Evolutionary conservation across 345 rosid genomes (phyloP).

Genomic region (Linum trigynum): DNA sequence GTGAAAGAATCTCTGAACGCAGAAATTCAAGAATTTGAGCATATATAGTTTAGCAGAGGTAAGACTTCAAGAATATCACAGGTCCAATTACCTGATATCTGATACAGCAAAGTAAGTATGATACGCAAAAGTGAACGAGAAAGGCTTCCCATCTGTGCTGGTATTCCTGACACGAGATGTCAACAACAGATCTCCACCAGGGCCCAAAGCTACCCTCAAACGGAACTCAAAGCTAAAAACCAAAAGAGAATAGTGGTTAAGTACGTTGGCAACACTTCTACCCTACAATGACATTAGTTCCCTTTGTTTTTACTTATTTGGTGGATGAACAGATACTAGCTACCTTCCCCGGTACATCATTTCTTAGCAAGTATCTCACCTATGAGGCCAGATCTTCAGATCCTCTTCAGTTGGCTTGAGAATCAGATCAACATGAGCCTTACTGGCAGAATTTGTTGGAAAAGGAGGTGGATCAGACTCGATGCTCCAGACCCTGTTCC

Average conservation of each 20-base stretch:
- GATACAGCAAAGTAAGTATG: slow-evolving; percentile 90
- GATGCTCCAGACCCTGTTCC: slow-evolving; percentile 77
- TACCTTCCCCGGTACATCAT: no score
- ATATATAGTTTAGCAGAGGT: neutral
- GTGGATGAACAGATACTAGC: no score
- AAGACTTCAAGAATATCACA: neutral
- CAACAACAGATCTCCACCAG: slow-evolving; percentile 72
- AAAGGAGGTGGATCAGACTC: slow-evolving; percentile 67
- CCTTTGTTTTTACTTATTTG: no score
- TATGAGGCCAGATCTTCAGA: slow-evolving; percentile 74
- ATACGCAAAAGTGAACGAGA: slow-evolving; percentile 92
- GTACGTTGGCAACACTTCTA: neutral
- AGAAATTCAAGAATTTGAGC: no score
- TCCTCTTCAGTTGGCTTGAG: slow-evolving; percentile 78
- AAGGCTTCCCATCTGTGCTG: slow-evolving; percentile 71
- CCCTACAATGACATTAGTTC: no score
- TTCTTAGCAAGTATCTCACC: slow-evolving; percentile 27
- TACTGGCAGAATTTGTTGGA: slow-evolving; percentile 36
- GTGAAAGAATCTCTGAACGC: no score
- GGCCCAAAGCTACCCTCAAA: slow-evolving; percentile 69
- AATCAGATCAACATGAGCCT: slow-evolving; percentile 61
- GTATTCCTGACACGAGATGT: slow-evolving; percentile 84
- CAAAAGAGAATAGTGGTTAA: slow-evolving; percentile 1
- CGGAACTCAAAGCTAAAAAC: slow-evolving; percentile 71
- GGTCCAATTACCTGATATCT: slow-evolving; percentile 57